Evolutionary conservation across 306 rosid species (phyloP).

Genomic region (Lotus japonicus): DNA sequence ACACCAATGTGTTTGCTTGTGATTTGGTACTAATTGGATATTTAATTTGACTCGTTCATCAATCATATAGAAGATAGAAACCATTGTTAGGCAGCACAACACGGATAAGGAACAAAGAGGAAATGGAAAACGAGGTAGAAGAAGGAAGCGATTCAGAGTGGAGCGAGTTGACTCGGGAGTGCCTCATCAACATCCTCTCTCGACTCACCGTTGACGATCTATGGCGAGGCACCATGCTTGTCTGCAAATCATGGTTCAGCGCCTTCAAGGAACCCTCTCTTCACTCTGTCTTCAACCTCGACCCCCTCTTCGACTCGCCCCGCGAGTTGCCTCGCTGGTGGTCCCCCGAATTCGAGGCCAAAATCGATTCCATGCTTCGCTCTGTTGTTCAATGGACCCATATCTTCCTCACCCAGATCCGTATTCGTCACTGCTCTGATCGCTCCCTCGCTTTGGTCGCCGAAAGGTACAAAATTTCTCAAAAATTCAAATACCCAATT

Average conservation of each 20-base stretch:
- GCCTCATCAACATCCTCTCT: conserved; percentile 62
- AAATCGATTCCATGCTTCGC: conserved; percentile 72
- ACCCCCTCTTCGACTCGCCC: conserved; percentile 36
- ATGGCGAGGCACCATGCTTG: conserved; percentile 68
- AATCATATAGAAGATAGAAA: not conserved
- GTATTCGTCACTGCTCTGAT: conserved; percentile 71
- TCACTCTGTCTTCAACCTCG: conserved; percentile 57
- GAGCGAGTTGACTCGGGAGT: conserved; percentile 75
- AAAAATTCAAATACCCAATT: not conserved
- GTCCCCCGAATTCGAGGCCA: conserved; percentile 53
- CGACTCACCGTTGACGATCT: conserved; percentile 63
- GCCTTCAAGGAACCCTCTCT: conserved; percentile 65
- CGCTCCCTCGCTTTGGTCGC: conserved; percentile 51
- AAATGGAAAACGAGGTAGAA: conserved; percentile 19
- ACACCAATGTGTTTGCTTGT: too few species aligned
- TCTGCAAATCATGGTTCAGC: conserved; percentile 68
- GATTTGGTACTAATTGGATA: too few species aligned
- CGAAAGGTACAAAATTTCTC: conserved; percentile 40
- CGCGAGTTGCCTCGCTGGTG: conserved; percentile 58
- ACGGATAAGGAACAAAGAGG: not conserved
- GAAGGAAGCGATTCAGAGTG: conserved; percentile 35
- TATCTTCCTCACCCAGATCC: conserved; percentile 46
- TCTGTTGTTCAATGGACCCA: conserved; percentile 53
- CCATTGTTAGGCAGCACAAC: not conserved
- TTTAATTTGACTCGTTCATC: too few species aligned